Percentiles rank a stretch among this genome's conserved stretches.
Evolutionary conservation across 257 asterid species (phyloP).

Genomic region (Solanum okadae): DNA sequence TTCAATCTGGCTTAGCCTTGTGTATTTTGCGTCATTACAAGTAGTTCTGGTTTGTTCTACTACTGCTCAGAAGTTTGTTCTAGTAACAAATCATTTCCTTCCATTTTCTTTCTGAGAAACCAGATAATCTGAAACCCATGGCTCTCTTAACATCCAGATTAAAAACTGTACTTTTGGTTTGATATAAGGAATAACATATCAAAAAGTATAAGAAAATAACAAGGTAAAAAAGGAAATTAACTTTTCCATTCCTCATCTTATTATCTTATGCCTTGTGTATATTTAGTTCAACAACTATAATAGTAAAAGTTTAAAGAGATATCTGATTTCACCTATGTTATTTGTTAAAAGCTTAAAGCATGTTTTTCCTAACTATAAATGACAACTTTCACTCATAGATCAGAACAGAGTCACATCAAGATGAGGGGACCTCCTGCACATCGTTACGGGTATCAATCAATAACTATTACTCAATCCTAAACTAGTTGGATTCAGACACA

Average conservation of each 20-base stretch:
- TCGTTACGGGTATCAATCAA: not conserved
- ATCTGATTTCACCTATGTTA: not conserved
- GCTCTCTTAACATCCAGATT: not conserved
- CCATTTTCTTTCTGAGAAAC: not conserved
- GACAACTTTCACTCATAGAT: not conserved
- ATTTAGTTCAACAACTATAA: not conserved
- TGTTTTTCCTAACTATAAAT: not conserved
- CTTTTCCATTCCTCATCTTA: not conserved
- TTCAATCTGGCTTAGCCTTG: not conserved
- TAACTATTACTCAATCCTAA: not conserved
- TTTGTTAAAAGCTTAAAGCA: not conserved
- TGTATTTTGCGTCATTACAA: not conserved
- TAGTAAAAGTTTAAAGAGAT: not conserved
- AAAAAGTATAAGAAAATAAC: not conserved
- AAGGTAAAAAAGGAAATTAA: not conserved
- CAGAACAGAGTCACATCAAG: not conserved
- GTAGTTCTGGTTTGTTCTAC: not conserved
- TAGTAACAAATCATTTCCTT: not conserved
- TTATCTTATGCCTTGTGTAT: not conserved
- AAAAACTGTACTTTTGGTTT: not conserved
- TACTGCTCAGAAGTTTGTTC: not conserved
- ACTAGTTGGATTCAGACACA: not conserved
- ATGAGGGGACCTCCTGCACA: not conserved
- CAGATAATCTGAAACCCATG: not conserved
- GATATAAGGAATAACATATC: not conserved